Conservation (phyloP, 177 flowering plant genomes). For the Vitis hybrid region DNA sequence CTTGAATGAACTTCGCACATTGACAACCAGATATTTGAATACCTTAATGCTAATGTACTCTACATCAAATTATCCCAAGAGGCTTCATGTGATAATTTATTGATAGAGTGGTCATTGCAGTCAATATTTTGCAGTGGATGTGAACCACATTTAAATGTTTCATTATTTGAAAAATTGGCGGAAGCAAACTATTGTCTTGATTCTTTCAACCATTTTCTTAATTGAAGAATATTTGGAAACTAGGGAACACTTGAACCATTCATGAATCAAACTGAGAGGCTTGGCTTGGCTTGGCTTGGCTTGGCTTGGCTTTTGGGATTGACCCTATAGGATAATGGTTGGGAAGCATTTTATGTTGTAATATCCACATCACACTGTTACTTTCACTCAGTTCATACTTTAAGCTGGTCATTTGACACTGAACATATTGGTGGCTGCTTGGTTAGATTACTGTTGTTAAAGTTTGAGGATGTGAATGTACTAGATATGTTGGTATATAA, state of each 20-base stretch:
- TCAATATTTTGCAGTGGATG: neutral
- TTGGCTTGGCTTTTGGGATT: neutral
- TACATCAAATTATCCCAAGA: no score
- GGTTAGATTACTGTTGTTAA: no score
- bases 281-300: neutral
- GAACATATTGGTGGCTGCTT: no score
- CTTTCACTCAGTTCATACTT: no score
- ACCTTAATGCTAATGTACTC: no score
- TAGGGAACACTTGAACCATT: neutral
- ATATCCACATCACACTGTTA: neutral
- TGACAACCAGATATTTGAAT: no score
- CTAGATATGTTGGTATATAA: neutral
- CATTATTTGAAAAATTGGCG: neutral
- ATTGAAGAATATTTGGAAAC: neutral
- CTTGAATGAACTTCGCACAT: no score
- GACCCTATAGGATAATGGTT: neutral
- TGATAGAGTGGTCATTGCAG: neutral
- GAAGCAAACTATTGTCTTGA: neutral
- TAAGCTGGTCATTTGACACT: no score
- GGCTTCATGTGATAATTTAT: neutral
- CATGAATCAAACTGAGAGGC: neutral
- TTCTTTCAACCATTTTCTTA: neutral
- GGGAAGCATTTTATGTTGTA: neutral
- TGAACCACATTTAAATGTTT: neutral
- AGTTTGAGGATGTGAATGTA: slow-evolving; percentile 1